Evolutionary conservation across 2,329 filamentous ascomycete genomes (phyloP).

Genomic region (Penicillium hesseltinei): DNA sequence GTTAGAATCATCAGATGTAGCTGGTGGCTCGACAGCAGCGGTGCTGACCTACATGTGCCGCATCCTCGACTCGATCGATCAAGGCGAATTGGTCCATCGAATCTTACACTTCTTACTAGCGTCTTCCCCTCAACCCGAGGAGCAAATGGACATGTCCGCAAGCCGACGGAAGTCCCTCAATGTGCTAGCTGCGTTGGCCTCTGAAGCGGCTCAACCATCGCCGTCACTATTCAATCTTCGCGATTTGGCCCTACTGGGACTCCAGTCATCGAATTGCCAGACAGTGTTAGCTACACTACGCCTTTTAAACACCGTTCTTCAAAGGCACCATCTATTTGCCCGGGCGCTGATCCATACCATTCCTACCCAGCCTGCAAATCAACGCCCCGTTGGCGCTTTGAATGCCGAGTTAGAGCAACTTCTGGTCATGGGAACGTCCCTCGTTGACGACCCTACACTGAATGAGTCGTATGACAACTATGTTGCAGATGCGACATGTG

Average conservation of each 20-base stretch:
- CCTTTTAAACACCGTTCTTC: slow-evolving; percentile 79
- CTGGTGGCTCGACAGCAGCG: slow-evolving; percentile 93
- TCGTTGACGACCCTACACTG: slow-evolving; percentile 39
- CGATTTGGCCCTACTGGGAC: slow-evolving; percentile 81
- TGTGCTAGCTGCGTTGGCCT: slow-evolving; percentile 73
- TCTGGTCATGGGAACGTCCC: slow-evolving; percentile 36
- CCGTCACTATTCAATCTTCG: slow-evolving; percentile 90
- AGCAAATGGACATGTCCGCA: slow-evolving; percentile 56
- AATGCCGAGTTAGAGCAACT: slow-evolving; percentile 43
- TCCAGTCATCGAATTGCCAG: slow-evolving; percentile 80
- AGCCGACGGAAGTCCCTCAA: slow-evolving; percentile 87
- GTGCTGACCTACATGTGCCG: slow-evolving; percentile 89
- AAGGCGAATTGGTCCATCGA: slow-evolving; percentile 90
- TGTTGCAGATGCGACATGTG: slow-evolving; percentile 53
- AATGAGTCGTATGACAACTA: slow-evolving; percentile 46
- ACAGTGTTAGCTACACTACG: slow-evolving; percentile 88
- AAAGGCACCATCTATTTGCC: slow-evolving; percentile 85
- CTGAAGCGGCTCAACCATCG: slow-evolving; percentile 72
- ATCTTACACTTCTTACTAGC: slow-evolving; percentile 90
- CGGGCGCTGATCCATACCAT: slow-evolving; percentile 60
- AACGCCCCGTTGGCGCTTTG: slow-evolving; percentile 39
- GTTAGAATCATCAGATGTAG: slow-evolving; percentile 92
- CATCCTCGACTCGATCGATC: slow-evolving; percentile 86
- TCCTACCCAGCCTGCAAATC: slow-evolving; percentile 37
- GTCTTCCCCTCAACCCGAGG: slow-evolving; percentile 59